Conservation (phyloP, 2,329 filamentous ascomycete species). For the Biscogniauxia mediterranea region DNA sequence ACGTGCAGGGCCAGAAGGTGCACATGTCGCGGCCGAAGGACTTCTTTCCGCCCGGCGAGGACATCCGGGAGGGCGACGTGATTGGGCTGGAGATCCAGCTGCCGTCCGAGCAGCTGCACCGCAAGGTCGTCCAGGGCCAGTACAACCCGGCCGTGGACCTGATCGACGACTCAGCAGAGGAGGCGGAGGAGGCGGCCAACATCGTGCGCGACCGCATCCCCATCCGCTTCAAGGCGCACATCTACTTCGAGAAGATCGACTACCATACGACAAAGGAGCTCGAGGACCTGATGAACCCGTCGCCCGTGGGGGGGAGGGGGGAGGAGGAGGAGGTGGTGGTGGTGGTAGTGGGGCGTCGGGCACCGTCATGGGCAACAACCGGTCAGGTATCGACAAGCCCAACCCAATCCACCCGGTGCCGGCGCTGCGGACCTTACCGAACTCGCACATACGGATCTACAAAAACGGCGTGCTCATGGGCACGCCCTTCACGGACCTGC, state of each 20-base stretch:
- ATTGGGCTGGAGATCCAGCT: slow-evolving; percentile 87
- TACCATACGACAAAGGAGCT: slow-evolving; percentile 86
- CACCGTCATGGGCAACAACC: slow-evolving; percentile 28
- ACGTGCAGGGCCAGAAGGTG: slow-evolving; percentile 86
- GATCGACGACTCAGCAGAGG: slow-evolving; percentile 51
- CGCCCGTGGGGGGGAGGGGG: slow-evolving; percentile 40
- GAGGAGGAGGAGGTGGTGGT: no score
- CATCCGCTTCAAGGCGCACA: slow-evolving; percentile 88
- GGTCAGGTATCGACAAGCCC: slow-evolving; percentile 54
- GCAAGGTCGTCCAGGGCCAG: slow-evolving; percentile 80
- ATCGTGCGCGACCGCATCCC: slow-evolving; percentile 94
- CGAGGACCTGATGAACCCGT: slow-evolving; percentile 77
- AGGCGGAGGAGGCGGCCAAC: slow-evolving; percentile 64
- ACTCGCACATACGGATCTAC: slow-evolving; percentile 83
- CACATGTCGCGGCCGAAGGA: slow-evolving; percentile 92
- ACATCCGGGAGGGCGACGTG: slow-evolving; percentile 86
- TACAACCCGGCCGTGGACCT: slow-evolving; percentile 85
- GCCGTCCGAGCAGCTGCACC: slow-evolving; percentile 79
- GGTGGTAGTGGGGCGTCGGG: slow-evolving; percentile 35
- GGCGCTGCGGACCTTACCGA: slow-evolving; percentile 80
- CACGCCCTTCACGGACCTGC: slow-evolving; percentile 80
- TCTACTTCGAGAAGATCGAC: slow-evolving; percentile 91
- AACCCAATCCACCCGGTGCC: slow-evolving; percentile 70
- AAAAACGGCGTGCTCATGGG: slow-evolving; percentile 89
- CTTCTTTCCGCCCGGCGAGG: slow-evolving; percentile 76